Conservation (phyloP, 768 basidiomycete species). For the Podaxis sp. region DNA sequence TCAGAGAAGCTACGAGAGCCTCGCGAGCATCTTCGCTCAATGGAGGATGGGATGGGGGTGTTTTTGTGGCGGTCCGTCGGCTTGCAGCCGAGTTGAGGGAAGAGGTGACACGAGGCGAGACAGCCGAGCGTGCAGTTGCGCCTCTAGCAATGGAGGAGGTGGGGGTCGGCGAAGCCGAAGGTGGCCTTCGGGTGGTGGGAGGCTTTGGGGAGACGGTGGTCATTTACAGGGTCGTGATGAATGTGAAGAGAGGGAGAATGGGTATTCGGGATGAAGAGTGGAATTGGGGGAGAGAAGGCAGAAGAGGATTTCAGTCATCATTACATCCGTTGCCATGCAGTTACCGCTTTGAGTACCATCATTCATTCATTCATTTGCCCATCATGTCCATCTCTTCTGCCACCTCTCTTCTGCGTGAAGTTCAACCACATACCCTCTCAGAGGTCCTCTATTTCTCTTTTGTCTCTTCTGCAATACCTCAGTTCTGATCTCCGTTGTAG, state of each 20-base stretch:
- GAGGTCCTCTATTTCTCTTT: constrained; percentile 3
- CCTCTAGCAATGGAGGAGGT: constrained; percentile 49
- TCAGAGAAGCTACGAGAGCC: constrained; percentile 59
- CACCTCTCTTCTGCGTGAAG: constrained; percentile 9
- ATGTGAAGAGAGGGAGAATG: constrained; percentile 11
- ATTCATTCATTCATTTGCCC: background rate
- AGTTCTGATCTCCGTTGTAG: constrained; percentile 26
- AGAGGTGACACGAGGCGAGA: constrained; percentile 53
- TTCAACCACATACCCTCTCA: constrained; percentile 17
- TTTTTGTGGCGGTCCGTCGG: constrained; percentile 53
- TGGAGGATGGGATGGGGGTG: constrained; percentile 34
- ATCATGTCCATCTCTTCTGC: constrained; percentile 12
- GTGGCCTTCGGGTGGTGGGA: constrained; percentile 43
- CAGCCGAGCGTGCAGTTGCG: constrained; percentile 66
- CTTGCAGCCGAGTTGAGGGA: constrained; percentile 47
- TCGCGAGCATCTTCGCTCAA: constrained; percentile 52
- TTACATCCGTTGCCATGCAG: constrained; percentile 14
- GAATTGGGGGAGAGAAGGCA: background rate
- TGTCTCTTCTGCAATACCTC: constrained; percentile 7
- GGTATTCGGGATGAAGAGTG: background rate
- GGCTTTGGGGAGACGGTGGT: constrained; percentile 49
- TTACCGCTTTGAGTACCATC: background rate
- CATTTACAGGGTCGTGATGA: constrained; percentile 25
- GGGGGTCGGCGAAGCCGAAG: constrained; percentile 43
- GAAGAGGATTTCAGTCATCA: constrained; percentile 1